A percentile compares a stretch with the other conserved stretches of the same genome.
These are phyloP conservation scores for Phytophthora fragariaefolia DNA, from an alignment of 352 stramenopile species.

Conservation along the genomic window DNA sequence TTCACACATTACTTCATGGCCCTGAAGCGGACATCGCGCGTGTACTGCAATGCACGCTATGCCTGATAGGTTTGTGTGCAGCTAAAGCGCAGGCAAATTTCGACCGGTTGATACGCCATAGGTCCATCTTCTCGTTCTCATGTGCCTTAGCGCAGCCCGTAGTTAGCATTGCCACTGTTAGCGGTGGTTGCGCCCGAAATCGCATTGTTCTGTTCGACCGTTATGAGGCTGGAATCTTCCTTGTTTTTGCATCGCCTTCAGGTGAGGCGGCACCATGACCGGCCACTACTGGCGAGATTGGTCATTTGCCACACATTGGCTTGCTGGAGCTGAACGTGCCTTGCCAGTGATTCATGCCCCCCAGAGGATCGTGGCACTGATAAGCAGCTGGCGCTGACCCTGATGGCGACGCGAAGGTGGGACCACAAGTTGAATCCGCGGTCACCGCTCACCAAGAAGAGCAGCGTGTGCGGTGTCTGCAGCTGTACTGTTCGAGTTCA, in stretches of 20 bases:
- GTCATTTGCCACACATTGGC: conserved; percentile 9
- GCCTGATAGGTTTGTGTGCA: too few relatives aligned
- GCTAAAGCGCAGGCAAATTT: background rate
- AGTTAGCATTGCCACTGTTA: background rate
- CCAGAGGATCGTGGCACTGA: conserved; percentile 8
- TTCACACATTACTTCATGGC: background rate
- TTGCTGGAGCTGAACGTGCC: background rate
- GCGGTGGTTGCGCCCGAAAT: conserved; percentile 13
- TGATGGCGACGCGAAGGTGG: too few relatives aligned
- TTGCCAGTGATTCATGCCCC: background rate
- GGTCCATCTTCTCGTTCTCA: background rate
- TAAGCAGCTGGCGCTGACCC: conserved; percentile 1
- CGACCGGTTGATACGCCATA: background rate
- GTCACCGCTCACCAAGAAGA: conserved; percentile 8
- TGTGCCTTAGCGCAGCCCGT: background rate
- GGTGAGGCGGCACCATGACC: conserved; percentile 4
- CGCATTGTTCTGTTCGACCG: conserved; percentile 9
- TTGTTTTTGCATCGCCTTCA: conserved; percentile 14
- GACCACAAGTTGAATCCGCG: background rate
- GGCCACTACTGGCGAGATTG: conserved; percentile 15
- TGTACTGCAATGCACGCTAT: too few relatives aligned
- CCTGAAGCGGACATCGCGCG: too few relatives aligned
- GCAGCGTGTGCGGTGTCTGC: background rate
- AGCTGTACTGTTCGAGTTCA: conserved; percentile 1
- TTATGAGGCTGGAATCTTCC: conserved; percentile 21